A percentile compares a stretch with the other conserved stretches of the same genome.
Evolutionary conservation across 345 rosid genomes (phyloP).

Genomic region (Salix exigua): DNA sequence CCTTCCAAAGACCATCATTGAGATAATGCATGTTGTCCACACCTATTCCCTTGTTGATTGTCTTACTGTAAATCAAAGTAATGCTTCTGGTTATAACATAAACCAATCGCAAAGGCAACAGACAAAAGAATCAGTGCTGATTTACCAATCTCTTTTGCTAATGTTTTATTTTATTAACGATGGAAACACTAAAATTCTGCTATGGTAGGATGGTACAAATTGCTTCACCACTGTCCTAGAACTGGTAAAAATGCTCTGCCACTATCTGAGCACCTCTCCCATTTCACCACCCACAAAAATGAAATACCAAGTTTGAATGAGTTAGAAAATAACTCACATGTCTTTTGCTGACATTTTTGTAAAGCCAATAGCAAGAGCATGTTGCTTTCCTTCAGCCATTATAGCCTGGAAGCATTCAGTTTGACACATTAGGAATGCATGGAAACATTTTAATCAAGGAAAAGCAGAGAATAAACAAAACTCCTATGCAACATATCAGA

Average conservation of each 20-base stretch:
- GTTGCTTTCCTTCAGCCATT: constrained; percentile 98
- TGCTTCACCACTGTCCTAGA: not conserved
- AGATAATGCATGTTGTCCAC: constrained; percentile 99
- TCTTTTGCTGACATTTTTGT: constrained; percentile 98
- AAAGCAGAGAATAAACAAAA: not conserved
- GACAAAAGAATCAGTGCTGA: not conserved
- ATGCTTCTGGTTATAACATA: not conserved
- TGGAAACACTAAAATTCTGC: not conserved
- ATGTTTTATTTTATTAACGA: not conserved
- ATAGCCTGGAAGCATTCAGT: constrained; percentile 55
- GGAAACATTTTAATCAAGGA: not conserved
- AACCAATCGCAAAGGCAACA: not conserved
- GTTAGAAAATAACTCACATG: constrained; percentile 56
- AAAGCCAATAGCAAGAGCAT: constrained; percentile 96
- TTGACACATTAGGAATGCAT: constrained; percentile 12
- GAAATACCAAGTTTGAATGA: not conserved
- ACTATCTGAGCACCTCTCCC: not conserved
- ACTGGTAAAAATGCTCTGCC: not conserved
- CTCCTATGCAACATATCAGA: not conserved
- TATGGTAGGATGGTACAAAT: not conserved
- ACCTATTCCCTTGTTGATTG: constrained; percentile 95
- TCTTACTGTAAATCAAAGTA: constrained; percentile 44
- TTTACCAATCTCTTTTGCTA: not conserved
- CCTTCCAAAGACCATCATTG: constrained; percentile 99
- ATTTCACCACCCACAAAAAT: not conserved